Evolutionary conservation across 768 basidiomycete genomes (phyloP).

Genomic region (Brasilioporus rufonigricans): DNA sequence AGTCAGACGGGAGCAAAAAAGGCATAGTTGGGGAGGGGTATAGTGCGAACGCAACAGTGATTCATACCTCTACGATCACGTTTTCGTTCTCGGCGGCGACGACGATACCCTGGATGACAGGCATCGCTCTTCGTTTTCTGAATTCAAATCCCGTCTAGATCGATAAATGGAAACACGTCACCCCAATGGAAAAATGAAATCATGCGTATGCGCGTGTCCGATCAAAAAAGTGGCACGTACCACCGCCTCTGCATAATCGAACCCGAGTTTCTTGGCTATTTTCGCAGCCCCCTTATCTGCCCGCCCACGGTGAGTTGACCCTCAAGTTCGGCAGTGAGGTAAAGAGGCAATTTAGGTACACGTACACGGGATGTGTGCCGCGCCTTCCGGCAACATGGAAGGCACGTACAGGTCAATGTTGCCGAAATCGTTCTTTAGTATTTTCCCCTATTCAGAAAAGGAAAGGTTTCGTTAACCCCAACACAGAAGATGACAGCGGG

Average conservation of each 20-base stretch:
- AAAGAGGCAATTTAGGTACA: conserved; percentile 20
- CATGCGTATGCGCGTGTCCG: background rate
- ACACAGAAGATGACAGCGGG: background rate
- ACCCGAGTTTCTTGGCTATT: conserved; percentile 80
- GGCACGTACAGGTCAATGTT: conserved; percentile 96
- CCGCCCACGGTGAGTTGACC: conserved; percentile 4
- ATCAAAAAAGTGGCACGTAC: conserved; percentile 48
- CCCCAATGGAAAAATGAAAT: conserved; percentile 2
- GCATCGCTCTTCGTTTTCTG: conserved; percentile 85
- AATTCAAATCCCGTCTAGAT: conserved; percentile 93
- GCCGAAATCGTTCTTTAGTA: conserved; percentile 95
- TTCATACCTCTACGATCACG: conserved; percentile 67
- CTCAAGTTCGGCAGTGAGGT: conserved; percentile 7
- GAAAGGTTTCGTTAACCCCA: conserved; percentile 4
- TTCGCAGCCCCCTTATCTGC: conserved; percentile 85
- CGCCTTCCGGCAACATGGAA: conserved; percentile 90
- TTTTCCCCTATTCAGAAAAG: conserved; percentile 61
- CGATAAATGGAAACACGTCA: conserved; percentile 3
- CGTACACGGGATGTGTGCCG: conserved; percentile 88
- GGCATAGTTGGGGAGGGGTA: background rate
- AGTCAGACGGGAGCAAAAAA: conserved; percentile 7
- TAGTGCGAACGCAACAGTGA: conserved; percentile 9
- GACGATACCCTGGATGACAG: conserved; percentile 83
- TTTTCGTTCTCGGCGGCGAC: conserved; percentile 78
- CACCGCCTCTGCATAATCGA: conserved; percentile 94